Base-by-base conservation (phyloP, 495 filamentous ascomycete genomes). In the Penicillium silybi region DNA sequence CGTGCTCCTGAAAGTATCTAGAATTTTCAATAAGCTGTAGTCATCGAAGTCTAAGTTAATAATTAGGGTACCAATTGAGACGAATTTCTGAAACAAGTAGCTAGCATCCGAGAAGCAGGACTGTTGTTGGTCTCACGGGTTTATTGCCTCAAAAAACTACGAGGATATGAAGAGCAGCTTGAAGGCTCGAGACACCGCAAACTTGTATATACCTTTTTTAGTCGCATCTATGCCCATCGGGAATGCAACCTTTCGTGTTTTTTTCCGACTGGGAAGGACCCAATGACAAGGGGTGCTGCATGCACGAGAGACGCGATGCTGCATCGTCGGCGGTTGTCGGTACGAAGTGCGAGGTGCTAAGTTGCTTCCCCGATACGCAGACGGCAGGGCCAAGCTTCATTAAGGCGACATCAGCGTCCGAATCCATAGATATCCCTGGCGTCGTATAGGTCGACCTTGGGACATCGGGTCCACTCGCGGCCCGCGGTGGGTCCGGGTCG, bases 331-430 rank as follows among this genome's bases (percentile, higher is more conserved):
- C 6, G 26, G 42, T 0, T 6, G 13, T 38, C 52, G 52, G 52
- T 16, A 41, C 15, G 52, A 54, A 54, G 52, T 48, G 29, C 52
- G 52, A 41, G 19, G 13, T 19, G 45, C 40, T 6, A 9, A 39
- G 1, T 6, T 20, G 4, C 19, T 16, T 35, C 20, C 17, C 45
- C 16, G 7, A 9, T 4, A n/a, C 4, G 6, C 35, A 27, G 10
- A 6, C 10, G 10, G 44, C 15, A 40, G 35, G 45, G 25, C 45
- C 34, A 48, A 40, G 34, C 45, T 40, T 27, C 19, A n/a, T 9
- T 1, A 3, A 3, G 15, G 34, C 19, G 45, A 27, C 22, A 48
- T 40, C 7, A 34, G 20, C 11, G 6, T 19, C 17, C 11, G 13
- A 10, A 13, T 2, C 9, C 10, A 11, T 11, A 1, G 11, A 3